These are phyloP conservation scores for Sclerotinia glacialis DNA, from an alignment of 2,329 filamentous ascomycete genomes.

Conservation along the genomic window DNA sequence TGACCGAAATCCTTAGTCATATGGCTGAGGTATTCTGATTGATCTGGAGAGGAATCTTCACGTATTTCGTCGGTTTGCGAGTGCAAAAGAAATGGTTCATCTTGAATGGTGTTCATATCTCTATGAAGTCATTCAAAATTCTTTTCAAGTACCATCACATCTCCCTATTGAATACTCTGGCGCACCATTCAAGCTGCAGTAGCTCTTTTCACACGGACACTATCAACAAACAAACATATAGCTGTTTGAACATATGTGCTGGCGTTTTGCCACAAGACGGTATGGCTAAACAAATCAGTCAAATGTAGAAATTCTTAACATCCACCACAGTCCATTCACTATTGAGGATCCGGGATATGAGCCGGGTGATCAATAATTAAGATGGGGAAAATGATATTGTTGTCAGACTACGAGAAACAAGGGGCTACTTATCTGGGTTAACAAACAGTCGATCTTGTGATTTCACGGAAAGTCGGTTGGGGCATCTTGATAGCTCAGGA, in stretches of 20 bases:
- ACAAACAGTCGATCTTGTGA: neutral
- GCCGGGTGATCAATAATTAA: neutral
- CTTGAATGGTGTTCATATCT: too few relatives aligned
- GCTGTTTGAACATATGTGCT: neutral
- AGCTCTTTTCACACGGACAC: neutral
- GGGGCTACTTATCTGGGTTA: neutral
- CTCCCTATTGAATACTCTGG: neutral
- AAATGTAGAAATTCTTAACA: neutral
- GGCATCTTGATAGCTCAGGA: neutral
- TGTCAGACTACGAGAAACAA: neutral
- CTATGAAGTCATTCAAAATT: neutral
- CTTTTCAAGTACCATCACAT: neutral
- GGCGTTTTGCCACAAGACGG: neutral
- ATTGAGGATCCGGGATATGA: neutral
- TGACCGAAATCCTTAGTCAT: neutral
- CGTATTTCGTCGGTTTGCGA: too few relatives aligned
- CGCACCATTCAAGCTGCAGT: neutral
- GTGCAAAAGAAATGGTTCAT: too few relatives aligned
- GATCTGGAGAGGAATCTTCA: neutral
- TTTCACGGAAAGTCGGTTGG: neutral
- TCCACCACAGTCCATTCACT: neutral
- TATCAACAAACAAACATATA: neutral
- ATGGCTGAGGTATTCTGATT: neutral
- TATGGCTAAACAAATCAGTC: neutral
- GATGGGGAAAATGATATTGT: neutral